Conservation (phyloP, 148 eudicot species). For the Heliosperma pusillum region DNA sequence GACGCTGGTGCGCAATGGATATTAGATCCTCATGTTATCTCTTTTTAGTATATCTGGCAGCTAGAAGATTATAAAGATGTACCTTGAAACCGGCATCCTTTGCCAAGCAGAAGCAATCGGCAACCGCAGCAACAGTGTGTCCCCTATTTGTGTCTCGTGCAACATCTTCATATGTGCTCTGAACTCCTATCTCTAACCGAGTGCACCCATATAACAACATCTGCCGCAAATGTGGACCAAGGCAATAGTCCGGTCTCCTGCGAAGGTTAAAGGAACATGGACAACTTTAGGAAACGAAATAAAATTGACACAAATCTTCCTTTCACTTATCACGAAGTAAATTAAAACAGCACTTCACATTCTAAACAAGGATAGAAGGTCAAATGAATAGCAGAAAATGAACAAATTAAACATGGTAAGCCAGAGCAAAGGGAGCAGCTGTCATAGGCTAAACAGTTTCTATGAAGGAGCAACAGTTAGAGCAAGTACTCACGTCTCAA, state of each 20-base stretch:
- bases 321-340: no score
- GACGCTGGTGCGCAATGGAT: neutral
- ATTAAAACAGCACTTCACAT: neutral
- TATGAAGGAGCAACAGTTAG: neutral
- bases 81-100: slow-evolving; percentile 99
- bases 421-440: neutral
- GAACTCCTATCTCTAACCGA: slow-evolving; percentile 96
- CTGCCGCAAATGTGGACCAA: slow-evolving; percentile 97
- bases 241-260: slow-evolving; percentile 99
- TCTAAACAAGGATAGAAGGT: neutral
- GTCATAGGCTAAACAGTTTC: neutral
- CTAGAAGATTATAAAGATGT: slow-evolving; percentile 10
- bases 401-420: neutral
- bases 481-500: slow-evolving; percentile 78
- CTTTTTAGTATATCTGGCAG: slow-evolving; percentile 4
- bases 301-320: neutral
- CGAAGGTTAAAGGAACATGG: slow-evolving; percentile 3
- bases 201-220: slow-evolving; percentile 97
- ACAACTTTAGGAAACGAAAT: neutral
- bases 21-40: no score
- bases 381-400: neutral
- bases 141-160: slow-evolving; percentile 99
- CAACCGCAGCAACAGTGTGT: slow-evolving; percentile 98
- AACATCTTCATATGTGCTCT: slow-evolving; percentile 98
- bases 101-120: slow-evolving; percentile 96